A percentile compares a stretch with the other conserved stretches of the same genome.
These are phyloP conservation scores for Tolypocladium paradoxum DNA, from an alignment of 2,329 filamentous ascomycete species.

Conservation along the genomic window DNA sequence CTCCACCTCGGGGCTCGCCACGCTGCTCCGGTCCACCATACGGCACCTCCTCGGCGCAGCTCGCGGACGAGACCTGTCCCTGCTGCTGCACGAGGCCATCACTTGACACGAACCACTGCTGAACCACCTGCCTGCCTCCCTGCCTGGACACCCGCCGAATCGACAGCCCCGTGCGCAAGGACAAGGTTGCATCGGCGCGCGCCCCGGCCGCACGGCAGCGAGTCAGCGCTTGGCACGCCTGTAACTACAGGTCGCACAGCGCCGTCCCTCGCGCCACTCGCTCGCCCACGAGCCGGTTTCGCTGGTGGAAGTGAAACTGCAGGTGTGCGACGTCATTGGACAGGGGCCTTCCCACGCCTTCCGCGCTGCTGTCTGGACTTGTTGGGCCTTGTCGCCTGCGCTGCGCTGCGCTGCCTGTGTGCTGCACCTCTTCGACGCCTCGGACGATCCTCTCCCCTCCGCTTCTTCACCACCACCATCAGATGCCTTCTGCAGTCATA, in stretches of 20 bases:
- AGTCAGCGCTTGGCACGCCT: background rate
- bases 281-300: conserved; percentile 11
- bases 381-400: background rate
- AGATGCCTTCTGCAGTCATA: conserved; percentile 13
- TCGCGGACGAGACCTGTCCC: background rate
- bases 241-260: background rate
- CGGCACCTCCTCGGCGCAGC: background rate
- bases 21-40: background rate
- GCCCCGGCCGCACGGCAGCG: background rate
- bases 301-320: conserved; percentile 5
- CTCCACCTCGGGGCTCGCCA: background rate
- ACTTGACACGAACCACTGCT: too few species aligned
- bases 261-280: conserved; percentile 1
- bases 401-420: too few species aligned
- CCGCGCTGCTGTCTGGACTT: conserved; percentile 1
- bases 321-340: conserved; percentile 7
- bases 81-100: too few species aligned
- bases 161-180: background rate
- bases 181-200: background rate
- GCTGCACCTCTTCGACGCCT: background rate
- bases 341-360: conserved; percentile 1
- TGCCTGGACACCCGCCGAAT: background rate
- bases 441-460: background rate
- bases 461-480: conserved; percentile 6
- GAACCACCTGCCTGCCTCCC: too few species aligned